Evolutionary conservation across 148 eudicot species (phyloP).

Genomic region (Suaeda aralocaspica): DNA sequence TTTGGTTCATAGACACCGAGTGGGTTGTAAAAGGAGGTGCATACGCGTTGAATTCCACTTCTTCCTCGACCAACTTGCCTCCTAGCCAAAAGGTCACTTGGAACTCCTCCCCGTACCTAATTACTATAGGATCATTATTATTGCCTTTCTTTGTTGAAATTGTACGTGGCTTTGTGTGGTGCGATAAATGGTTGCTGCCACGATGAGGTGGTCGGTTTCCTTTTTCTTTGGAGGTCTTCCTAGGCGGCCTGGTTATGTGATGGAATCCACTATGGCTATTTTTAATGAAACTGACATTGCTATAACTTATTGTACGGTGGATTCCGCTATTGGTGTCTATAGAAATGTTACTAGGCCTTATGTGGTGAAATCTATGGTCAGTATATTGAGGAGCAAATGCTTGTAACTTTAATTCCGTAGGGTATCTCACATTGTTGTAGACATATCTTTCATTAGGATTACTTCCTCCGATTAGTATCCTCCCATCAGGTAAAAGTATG

Average conservation of each 20-base stretch:
- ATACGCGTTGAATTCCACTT: conserved; percentile 39
- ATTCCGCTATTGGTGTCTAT: background rate
- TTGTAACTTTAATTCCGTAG: conserved; percentile 58
- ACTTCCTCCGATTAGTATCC: conserved; percentile 52
- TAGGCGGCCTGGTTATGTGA: background rate
- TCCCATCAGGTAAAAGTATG: conserved; percentile 52
- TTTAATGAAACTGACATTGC: background rate
- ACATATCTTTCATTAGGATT: conserved; percentile 46
- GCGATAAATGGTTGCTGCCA: too few relatives aligned
- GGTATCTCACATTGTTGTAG: conserved; percentile 39
- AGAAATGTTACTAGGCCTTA: conserved; percentile 35
- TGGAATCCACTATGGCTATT: background rate
- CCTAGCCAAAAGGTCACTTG: conserved; percentile 31
- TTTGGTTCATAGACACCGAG: conserved; percentile 57
- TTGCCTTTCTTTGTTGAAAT: background rate
- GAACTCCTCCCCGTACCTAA: conserved; percentile 40
- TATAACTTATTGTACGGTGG: background rate
- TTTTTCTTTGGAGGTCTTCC: background rate
- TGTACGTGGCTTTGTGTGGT: background rate
- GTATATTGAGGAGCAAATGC: conserved; percentile 46
- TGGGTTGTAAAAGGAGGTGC: conserved; percentile 60
- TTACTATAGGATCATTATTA: conserved; percentile 11
- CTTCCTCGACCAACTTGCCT: background rate
- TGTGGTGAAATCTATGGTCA: conserved; percentile 23
- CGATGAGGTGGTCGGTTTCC: background rate